A percentile compares a stretch with the other conserved stretches of the same genome.
Conservation (phyloP, 176 grass and related monocot species). For the Puya raimondii region DNA sequence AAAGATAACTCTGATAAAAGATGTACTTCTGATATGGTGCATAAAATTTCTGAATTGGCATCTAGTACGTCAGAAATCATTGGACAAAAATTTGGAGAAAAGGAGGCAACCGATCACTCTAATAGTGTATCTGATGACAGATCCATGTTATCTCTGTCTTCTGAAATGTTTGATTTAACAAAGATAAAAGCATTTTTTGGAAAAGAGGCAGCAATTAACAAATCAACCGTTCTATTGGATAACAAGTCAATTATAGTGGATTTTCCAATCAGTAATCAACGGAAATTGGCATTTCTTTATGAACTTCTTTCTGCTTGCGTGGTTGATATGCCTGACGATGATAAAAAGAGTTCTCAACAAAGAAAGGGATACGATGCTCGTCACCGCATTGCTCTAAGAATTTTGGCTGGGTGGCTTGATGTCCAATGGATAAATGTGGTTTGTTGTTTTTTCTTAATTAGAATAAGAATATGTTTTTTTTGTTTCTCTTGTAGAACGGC, state of each 20-base stretch:
- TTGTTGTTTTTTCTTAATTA: not conserved
- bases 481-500: not conserved
- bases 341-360: not conserved
- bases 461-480: not conserved
- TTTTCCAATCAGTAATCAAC: not conserved
- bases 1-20: conserved; percentile 1
- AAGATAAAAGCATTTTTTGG: not conserved
- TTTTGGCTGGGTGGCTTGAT: conserved; percentile 7
- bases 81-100: not conserved
- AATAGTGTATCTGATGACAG: too few relatives aligned
- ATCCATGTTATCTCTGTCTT: too few relatives aligned
- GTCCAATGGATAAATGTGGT: conserved; percentile 12
- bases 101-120: too few relatives aligned
- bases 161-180: too few relatives aligned
- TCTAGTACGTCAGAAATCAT: not conserved
- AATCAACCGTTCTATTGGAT: not conserved
- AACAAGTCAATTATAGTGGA: not conserved
- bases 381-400: conserved; percentile 3
- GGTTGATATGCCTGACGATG: not conserved
- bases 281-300: too few relatives aligned
- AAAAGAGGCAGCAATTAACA: not conserved
- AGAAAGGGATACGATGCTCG: conserved; percentile 13
- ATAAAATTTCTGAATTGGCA: not conserved
- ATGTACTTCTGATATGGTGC: not conserved
- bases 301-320: conserved; percentile 2